phyloP scores from a whole-genome alignment of 2,329 filamentous ascomycete genomes.

The Colletotrichum costaricense region DNA sequence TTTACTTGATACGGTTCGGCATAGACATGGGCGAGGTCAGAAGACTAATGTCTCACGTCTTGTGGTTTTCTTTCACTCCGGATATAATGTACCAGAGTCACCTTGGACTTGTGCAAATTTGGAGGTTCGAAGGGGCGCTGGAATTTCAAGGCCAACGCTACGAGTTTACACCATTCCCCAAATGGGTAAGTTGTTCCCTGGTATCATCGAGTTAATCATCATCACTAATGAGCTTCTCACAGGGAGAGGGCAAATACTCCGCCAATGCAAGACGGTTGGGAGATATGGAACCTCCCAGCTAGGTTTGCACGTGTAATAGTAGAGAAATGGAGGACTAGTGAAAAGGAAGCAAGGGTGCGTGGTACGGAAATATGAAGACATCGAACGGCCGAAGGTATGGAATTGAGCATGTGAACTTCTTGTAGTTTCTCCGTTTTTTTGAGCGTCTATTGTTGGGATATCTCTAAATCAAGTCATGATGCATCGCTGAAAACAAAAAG shows the following conservation, averaged over 20 bases:
- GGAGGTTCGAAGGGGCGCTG: not conserved
- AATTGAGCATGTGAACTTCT: not conserved
- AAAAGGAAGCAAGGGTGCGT: too few species aligned
- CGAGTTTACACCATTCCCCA: not conserved
- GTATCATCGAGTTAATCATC: not conserved
- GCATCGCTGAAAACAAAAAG: not conserved
- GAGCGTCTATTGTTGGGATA: conserved; percentile 23
- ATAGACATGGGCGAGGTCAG: not conserved
- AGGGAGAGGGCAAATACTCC: not conserved
- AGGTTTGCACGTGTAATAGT: not conserved
- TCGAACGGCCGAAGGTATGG: too few species aligned
- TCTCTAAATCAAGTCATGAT: not conserved
- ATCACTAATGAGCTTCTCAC: not conserved
- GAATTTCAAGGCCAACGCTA: not conserved
- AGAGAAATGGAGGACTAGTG: not conserved
- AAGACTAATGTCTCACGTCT: not conserved
- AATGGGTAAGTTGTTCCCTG: not conserved
- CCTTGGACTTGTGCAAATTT: not conserved
- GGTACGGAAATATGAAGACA: too few species aligned
- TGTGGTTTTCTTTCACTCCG: not conserved
- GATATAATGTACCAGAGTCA: not conserved
- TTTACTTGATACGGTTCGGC: not conserved
- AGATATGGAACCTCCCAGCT: not conserved
- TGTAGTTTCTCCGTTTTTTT: not conserved
- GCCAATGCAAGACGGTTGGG: not conserved